Evolutionary conservation across 2,329 filamentous ascomycete genomes (phyloP).

Genomic region (Xenosphaeropsis pyriputrescens): DNA sequence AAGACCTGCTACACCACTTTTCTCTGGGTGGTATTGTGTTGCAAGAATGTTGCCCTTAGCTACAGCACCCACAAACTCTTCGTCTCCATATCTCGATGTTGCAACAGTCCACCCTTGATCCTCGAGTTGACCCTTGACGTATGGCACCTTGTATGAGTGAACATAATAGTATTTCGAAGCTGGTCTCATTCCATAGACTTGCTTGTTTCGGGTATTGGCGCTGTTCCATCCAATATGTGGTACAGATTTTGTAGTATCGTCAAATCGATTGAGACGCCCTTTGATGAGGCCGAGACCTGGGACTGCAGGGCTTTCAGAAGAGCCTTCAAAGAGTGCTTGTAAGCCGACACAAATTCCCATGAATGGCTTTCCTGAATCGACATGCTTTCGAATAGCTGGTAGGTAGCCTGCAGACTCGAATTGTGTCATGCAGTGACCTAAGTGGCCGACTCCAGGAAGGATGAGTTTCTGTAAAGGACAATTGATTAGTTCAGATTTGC

Average conservation of each 20-base stretch:
- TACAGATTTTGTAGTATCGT: conserved; percentile 70
- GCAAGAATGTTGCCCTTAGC: conserved; percentile 75
- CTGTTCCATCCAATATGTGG: conserved; percentile 99
- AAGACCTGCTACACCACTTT: conserved; percentile 81
- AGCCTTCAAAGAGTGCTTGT: conserved; percentile 79
- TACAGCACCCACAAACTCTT: conserved; percentile 85
- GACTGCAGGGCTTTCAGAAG: conserved; percentile 59
- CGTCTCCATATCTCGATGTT: conserved; percentile 71
- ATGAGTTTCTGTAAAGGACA: conserved; percentile 59
- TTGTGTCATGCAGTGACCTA: conserved; percentile 86
- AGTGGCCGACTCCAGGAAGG: conserved; percentile 91
- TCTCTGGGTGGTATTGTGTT: conserved; percentile 96
- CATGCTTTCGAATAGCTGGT: conserved; percentile 69
- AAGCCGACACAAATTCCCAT: conserved; percentile 96
- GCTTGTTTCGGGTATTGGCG: conserved; percentile 47
- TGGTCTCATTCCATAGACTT: conserved; percentile 65
- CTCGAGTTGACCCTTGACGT: conserved; percentile 60
- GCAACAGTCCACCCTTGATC: conserved; percentile 82
- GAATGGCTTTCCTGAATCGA: conserved; percentile 85
- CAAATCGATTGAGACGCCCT: conserved; percentile 58
- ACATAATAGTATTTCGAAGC: conserved; percentile 98
- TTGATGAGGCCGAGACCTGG: conserved; percentile 65
- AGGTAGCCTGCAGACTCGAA: conserved; percentile 71
- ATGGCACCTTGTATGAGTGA: conserved; percentile 81
- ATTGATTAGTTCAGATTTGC: conserved; percentile 1